Evolutionary conservation across 2,329 filamentous ascomycete genomes (phyloP), one percentile per base, ranked within the genome.

Genomic region (Diaporthe sp.): DNA sequence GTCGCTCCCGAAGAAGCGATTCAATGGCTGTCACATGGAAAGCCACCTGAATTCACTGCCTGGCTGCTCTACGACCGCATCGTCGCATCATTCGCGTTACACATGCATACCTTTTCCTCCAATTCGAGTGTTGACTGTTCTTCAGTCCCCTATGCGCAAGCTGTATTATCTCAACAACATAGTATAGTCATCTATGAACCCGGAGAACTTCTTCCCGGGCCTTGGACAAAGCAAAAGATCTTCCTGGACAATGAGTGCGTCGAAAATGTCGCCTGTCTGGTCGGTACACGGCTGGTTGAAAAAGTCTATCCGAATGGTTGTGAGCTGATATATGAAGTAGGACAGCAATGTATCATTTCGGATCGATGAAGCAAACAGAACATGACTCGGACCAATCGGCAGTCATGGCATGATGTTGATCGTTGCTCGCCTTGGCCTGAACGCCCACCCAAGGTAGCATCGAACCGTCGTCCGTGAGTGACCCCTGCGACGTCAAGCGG

Each of bases 311-410:
- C 15, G 28, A 68, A 53, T 10, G n/a, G n/a, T 39, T 68, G 31
- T 68, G 65, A 53, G 65, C 65, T 68, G 65, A 68, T 68, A 39
- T 25, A 28, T 28, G 13, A 42, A 22, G 31, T 53, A 53, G 63
- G 47, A 70, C 22, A 70, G 9, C 22, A 28, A 9, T 55, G 65
- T 70, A 53, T 39, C 31, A 68, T 68, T 53, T 37, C 34, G 47
- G n/a, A n/a, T 70, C 65, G 65, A 55, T 70, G 65, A 39, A 68
- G 65, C 65, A 68, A 68, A 53, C 47, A 53, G 31, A 53, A 68
- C 65, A 68, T 68, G 65, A 70, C 65, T 70, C 65, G 34, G 49
- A 9, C 65, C 49, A 55, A 70, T 70, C 65, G 65, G 65, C 65
- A 70, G 34, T 70, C 17, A 70, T 28, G 8, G 49, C 49, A 28